Evolutionary conservation across 2,329 filamentous ascomycete species (phyloP).

Genomic region (Scedosporium dehoogii): DNA sequence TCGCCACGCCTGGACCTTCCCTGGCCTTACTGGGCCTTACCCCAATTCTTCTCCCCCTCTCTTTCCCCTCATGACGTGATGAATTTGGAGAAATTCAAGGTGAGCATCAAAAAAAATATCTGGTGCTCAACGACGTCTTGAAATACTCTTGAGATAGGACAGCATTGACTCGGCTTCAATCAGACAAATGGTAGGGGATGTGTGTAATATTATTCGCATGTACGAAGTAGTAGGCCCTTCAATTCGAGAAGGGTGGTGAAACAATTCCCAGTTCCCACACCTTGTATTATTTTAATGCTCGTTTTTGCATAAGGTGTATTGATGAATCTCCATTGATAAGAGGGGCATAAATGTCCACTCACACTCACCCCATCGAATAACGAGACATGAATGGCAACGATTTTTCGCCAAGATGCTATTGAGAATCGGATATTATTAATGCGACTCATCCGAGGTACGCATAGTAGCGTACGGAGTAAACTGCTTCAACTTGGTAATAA

Average conservation of each 20-base stretch:
- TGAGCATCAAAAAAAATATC: not conserved
- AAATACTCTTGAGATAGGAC: not conserved
- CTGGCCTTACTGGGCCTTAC: not conserved
- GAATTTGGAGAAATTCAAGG: not conserved
- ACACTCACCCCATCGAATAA: no score
- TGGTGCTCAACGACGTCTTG: not conserved
- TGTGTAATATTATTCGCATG: no score
- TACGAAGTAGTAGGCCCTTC: no score
- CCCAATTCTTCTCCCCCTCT: not conserved
- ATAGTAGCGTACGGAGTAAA: no score
- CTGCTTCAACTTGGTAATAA: no score
- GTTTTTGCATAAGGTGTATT: not conserved
- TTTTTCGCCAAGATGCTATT: not conserved
- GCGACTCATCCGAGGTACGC: not conserved
- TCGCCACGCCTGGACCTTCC: not conserved
- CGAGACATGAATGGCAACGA: no score
- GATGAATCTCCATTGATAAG: not conserved
- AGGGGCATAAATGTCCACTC: no score
- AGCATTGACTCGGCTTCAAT: no score
- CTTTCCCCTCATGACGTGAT: constrained; percentile 1
- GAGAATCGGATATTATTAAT: not conserved
- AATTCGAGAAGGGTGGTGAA: not conserved
- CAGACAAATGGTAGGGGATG: no score
- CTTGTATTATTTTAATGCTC: not conserved
- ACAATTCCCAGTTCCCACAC: no score